Percentiles rank a stretch among this genome's conserved stretches.
Conservation (phyloP, 2,329 filamentous ascomycete genomes). For the Aspergillus luchuensis region DNA sequence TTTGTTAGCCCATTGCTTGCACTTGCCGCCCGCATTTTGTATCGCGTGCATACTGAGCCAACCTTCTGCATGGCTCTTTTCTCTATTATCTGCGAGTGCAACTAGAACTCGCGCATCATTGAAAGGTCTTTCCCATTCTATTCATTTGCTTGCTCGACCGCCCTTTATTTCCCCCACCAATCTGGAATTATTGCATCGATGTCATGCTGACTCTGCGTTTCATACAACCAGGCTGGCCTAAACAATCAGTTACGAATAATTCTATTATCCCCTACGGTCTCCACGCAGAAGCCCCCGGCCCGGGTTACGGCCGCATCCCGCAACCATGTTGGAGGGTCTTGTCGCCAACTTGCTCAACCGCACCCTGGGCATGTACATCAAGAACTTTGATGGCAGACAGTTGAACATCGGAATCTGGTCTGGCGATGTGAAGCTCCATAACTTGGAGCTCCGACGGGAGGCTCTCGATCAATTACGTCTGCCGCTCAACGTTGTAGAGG, state of each 20-base stretch:
- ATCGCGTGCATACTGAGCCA: constrained; percentile 30
- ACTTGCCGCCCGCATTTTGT: constrained; percentile 24
- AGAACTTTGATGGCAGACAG: constrained; percentile 98
- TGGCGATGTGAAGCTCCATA: constrained; percentile 90
- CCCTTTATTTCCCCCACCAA: constrained; percentile 6
- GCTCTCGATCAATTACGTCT: constrained; percentile 96
- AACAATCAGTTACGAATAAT: background rate
- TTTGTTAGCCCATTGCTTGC: background rate
- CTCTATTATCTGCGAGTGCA: constrained; percentile 23
- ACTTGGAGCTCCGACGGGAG: constrained; percentile 90
- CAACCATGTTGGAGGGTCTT: constrained; percentile 91
- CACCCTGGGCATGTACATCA: constrained; percentile 99
- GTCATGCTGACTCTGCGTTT: constrained; percentile 13
- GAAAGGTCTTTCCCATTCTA: constrained; percentile 15
- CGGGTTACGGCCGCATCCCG: constrained; percentile 67
- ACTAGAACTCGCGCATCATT: constrained; percentile 23
- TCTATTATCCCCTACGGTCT: constrained; percentile 5
- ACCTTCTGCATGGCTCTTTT: constrained; percentile 34
- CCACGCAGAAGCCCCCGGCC: constrained; percentile 56
- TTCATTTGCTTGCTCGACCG: constrained; percentile 7
- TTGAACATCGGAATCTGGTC: constrained; percentile 99
- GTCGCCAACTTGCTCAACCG: constrained; percentile 97
- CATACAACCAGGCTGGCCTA: constrained; percentile 11
- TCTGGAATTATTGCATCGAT: background rate
- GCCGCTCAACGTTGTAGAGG: constrained; percentile 93